Evolutionary conservation across 495 filamentous ascomycete species (phyloP).

Genomic region (Aspergillus affinis): DNA sequence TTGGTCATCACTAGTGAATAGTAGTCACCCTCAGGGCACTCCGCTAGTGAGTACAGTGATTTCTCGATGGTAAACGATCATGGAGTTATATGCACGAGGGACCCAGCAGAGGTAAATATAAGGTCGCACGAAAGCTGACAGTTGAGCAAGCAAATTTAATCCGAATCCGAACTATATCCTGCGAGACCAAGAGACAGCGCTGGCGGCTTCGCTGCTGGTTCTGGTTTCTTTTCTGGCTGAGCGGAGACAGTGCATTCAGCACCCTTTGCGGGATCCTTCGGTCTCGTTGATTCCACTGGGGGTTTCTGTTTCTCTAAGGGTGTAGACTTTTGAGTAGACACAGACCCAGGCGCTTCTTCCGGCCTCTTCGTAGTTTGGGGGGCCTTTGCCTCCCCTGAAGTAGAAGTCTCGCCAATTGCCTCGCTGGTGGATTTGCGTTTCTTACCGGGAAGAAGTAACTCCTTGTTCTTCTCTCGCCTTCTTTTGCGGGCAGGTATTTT

Average conservation of each 20-base stretch:
- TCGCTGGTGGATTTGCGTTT: slow-evolving; percentile 46
- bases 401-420: slow-evolving; percentile 9
- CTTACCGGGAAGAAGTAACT: slow-evolving; percentile 56
- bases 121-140: not conserved
- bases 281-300: not conserved
- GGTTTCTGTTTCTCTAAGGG: slow-evolving; percentile 1
- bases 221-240: slow-evolving; percentile 3
- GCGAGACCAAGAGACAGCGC: slow-evolving; percentile 34
- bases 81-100: not conserved
- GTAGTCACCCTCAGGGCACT: too few relatives aligned
- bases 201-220: slow-evolving; percentile 18
- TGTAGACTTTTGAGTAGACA: not conserved
- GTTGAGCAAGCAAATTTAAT: slow-evolving; percentile 19
- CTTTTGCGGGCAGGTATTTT: slow-evolving; percentile 55
- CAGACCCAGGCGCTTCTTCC: slow-evolving; percentile 3
- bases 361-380: slow-evolving; percentile 11
- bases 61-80: too few relatives aligned
- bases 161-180: slow-evolving; percentile 46
- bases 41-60: not conserved
- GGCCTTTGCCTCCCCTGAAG: slow-evolving; percentile 17
- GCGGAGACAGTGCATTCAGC: slow-evolving; percentile 6
- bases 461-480: slow-evolving; percentile 57
- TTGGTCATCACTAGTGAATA: too few relatives aligned
- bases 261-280: slow-evolving; percentile 4
- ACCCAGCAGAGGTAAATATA: not conserved